These are phyloP conservation scores for Hamamelis virginiana DNA, from an alignment of 164 flowering plant genomes.

Conservation along the genomic window DNA sequence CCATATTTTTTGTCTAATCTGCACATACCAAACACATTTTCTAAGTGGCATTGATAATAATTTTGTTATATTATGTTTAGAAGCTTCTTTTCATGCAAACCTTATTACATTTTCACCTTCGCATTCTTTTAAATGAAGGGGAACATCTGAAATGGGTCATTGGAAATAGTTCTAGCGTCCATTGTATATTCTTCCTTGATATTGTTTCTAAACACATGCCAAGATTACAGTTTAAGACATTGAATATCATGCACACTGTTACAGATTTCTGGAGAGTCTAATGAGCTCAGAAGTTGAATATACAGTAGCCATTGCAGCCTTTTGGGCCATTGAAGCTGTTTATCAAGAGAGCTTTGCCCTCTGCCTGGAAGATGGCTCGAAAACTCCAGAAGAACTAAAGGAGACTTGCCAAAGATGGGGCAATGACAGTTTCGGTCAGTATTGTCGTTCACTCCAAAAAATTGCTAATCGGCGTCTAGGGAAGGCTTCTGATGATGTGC, in stretches of 20 bases:
- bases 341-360: constrained; percentile 80
- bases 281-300: constrained; percentile 55
- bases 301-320: constrained; percentile 67
- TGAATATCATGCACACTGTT: neutral
- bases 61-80: too few species aligned
- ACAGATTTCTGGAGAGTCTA: constrained; percentile 68
- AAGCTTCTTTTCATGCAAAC: too few species aligned
- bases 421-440: constrained; percentile 60
- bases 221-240: neutral
- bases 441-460: constrained; percentile 51
- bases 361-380: constrained; percentile 62
- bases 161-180: too few species aligned
- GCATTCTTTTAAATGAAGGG: too few species aligned
- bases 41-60: too few species aligned
- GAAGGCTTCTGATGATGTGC: constrained; percentile 45
- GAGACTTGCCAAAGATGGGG: constrained; percentile 91
- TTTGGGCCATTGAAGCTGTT: constrained; percentile 87
- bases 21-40: too few species aligned
- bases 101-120: too few species aligned
- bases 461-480: constrained; percentile 52
- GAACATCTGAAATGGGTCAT: too few species aligned
- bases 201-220: too few species aligned
- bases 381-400: constrained; percentile 58
- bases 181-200: too few species aligned
- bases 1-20: too few species aligned